Conservation (phyloP, 768 basidiomycete species). For the Dacryopinax spathularia region DNA sequence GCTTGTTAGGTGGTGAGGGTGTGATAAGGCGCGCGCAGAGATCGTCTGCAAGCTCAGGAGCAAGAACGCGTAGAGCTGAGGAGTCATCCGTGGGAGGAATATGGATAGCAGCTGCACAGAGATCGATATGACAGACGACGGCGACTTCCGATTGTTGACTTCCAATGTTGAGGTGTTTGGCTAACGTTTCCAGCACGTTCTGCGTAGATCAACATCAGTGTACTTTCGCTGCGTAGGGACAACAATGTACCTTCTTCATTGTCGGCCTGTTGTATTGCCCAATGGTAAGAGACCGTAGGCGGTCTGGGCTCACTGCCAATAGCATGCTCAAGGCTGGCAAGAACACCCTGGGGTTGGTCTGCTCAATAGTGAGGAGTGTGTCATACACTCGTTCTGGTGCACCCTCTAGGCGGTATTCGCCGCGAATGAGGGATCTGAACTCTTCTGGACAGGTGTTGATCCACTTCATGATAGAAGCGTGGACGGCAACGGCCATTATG, state of each 20-base stretch:
- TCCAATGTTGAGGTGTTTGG: conserved; percentile 38
- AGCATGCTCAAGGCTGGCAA: conserved; percentile 75
- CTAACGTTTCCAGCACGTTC: conserved; percentile 20
- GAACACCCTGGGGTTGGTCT: conserved; percentile 35
- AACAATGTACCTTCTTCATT: conserved; percentile 16
- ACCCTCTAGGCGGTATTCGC: conserved; percentile 54
- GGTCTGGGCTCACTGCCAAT: conserved; percentile 60
- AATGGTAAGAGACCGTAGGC: conserved; percentile 36
- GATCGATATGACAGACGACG: conserved; percentile 58
- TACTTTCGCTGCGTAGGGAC: conserved; percentile 27
- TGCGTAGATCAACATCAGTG: conserved; percentile 14
- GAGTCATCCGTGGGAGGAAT: conserved; percentile 39
- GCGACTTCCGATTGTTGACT: conserved; percentile 53
- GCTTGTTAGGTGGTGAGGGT: conserved; percentile 24
- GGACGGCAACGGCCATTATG: conserved; percentile 56
- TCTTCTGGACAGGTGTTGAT: conserved; percentile 64
- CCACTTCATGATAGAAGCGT: conserved; percentile 82
- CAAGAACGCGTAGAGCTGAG: conserved; percentile 44
- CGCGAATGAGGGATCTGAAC: conserved; percentile 55
- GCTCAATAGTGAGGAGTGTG: conserved; percentile 34
- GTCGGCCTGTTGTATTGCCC: conserved; percentile 10
- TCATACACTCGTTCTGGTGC: conserved; percentile 81
- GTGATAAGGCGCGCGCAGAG: conserved; percentile 44
- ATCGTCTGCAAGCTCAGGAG: conserved; percentile 62
- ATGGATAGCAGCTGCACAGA: conserved; percentile 56